Percentiles rank a stretch among this genome's conserved stretches.
Conservation (phyloP, 1,139 yeast species). For the Yamadazyma songkhlaensis region DNA sequence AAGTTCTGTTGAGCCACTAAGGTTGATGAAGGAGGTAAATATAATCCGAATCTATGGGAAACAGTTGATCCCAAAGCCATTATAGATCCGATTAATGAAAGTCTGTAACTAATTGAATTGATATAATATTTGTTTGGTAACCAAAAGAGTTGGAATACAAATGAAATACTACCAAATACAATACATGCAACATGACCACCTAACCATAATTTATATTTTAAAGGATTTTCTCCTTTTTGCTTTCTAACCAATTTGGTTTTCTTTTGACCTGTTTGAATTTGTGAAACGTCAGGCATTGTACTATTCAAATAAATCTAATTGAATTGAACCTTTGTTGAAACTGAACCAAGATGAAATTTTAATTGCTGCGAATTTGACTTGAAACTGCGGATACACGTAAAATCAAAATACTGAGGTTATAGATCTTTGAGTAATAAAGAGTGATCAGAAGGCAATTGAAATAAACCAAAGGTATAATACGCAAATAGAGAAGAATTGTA, state of each 20-base stretch:
- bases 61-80: slow-evolving; percentile 54
- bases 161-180: slow-evolving; percentile 47
- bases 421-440: no score
- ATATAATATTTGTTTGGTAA: slow-evolving; percentile 43
- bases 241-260: slow-evolving; percentile 41
- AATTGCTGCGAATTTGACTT: slow-evolving; percentile 2
- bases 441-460: no score
- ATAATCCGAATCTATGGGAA: slow-evolving; percentile 55
- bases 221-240: slow-evolving; percentile 32
- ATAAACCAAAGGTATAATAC: background rate
- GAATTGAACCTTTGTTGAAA: background rate
- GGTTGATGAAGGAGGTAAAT: slow-evolving; percentile 55
- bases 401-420: no score
- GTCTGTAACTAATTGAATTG: slow-evolving; percentile 48
- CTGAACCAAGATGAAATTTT: background rate
- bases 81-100: slow-evolving; percentile 55
- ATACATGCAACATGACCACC: slow-evolving; percentile 56
- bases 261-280: slow-evolving; percentile 11
- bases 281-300: slow-evolving; percentile 8
- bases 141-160: slow-evolving; percentile 46
- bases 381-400: background rate
- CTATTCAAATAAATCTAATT: background rate
- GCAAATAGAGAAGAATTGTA: background rate
- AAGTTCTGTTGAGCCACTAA: slow-evolving; percentile 67
- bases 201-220: slow-evolving; percentile 56